These are phyloP conservation scores for Corymbia maculata DNA, from an alignment of 345 rosid species.

Conservation along the genomic window DNA sequence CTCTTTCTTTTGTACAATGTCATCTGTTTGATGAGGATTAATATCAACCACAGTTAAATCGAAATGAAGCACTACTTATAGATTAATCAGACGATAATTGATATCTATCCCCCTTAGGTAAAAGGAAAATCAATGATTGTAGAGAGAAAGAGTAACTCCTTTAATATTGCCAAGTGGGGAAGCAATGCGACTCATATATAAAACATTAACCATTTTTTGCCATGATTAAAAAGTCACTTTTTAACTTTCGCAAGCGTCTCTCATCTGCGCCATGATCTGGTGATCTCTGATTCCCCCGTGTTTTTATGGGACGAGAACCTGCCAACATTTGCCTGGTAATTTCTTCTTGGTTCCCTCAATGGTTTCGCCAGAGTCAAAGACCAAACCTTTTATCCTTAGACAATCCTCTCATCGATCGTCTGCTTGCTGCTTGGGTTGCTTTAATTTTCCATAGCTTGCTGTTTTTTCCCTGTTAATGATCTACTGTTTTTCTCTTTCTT, in stretches of 20 bases:
- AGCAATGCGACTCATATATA: not conserved
- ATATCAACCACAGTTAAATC: accelerated
- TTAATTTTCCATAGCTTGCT: accelerated
- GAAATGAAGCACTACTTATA: accelerated
- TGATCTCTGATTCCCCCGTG: not conserved
- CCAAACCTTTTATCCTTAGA: not conserved
- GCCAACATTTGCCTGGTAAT: not conserved
- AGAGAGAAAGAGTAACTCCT: not conserved
- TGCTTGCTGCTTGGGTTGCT: not conserved
- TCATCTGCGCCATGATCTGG: not conserved
- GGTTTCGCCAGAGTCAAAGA: no score
- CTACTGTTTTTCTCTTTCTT: not conserved
- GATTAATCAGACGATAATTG: not conserved
- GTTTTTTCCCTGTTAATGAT: not conserved
- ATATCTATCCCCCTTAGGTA: not conserved
- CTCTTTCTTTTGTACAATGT: no score
- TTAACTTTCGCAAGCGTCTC: not conserved
- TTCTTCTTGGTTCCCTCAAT: not conserved
- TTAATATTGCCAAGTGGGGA: not conserved
- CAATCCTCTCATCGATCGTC: not conserved
- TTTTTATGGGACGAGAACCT: not conserved
- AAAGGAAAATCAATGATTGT: not conserved
- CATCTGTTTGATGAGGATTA: not conserved
- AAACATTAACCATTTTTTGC: not conserved
- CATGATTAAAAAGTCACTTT: not conserved